Base-by-base conservation (phyloP, 768 basidiomycete genomes). In the Mycena galericulata region DNA sequence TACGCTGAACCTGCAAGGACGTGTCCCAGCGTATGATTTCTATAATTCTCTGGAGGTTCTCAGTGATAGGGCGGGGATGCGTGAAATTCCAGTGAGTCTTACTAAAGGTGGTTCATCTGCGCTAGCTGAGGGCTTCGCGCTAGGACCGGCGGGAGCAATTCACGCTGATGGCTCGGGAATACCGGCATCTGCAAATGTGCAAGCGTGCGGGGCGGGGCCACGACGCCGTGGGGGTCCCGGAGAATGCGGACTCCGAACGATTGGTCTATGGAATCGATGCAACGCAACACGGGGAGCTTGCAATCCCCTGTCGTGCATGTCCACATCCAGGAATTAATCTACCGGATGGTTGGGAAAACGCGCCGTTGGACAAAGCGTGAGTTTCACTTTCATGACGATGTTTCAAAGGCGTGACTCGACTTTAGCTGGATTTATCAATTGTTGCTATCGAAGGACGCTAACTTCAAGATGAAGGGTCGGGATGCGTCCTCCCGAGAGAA, bases 11-110 rank as follows among this genome's bases (percentile, higher is more conserved):
- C 50, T 73, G 14, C 65, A 74, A 51, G 71, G 59, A 2, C 62
- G 68, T 17, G 49, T 71, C 2, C 53, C 74, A 1, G 62, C 72
- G 10, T 69, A 53, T 6, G 74, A 76, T 57, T 75, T 73, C 47
- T 77, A 75, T 55, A 59, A 50, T 8, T 17, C 71, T 2, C 34
- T 76, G 27, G 62, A 66, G 58, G 30, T 60, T 1, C 7, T 60
- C 3, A 47, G n/a, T 9, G 34, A 60, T 8, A 1, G 22, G 0
- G 30, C 45, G 3, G 58, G 58, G 1, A 22, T 60, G 43, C 4
- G 4, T 2, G 30, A 51, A 6, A 3, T n/a, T 18, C 30, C 30
- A 18, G 49, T 51, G 22, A n/a, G n/a, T n/a, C n/a, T n/a, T 49
- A 17, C 17, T 9, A 9, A 9, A 9, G 10, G 38, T 38, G 17